Evolutionary conservation across 116 monocot genomes (phyloP), one percentile per base, ranked within the genome.

Genomic region (Posidonia oceanica): DNA sequence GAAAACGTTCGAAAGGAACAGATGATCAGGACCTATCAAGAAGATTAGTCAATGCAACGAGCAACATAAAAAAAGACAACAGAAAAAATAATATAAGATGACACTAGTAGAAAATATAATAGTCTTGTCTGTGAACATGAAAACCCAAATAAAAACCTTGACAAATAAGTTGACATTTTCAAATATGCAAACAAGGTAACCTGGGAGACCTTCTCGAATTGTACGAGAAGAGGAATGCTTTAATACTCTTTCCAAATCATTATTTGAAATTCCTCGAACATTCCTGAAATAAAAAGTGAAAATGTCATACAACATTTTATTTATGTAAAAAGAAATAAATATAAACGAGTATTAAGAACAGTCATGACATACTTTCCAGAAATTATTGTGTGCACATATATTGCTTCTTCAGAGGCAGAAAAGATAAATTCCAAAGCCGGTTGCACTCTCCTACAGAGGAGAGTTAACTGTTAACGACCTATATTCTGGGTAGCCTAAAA

Each of bases 391-490:
- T 91, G 89, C 67, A 89, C 88, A 73, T 85, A 96, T 20, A 96
- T 73, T 66, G 96, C 88, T 75, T 96, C 96, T 70, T 91, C 96
- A 29, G 83, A 89, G 37, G 91, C 89, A 65, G 91, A 69, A 87
- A 96, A 91, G 39, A 87, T 57, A 71, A 96, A 91, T 66, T 96
- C 96, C 76, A 88, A 38, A 20, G 84, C 80, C 14, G 84, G 91
- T 63, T 87, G 96, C 56, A 68, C 59, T 75, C 84, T 81, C 81
- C 91, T 96, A 52, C 67, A 80, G 72, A 71, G 66, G 18, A 68
- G 62, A 60, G n/a, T n/a, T n/a, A 17, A 51, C 53, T n/a, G 38
- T 39, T 4, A 20, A 11, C 8, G 13, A 52, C 11, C 38, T 17
- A 67, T 44, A 6, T 44, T 7, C 10, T 44, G 10, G 5, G 44